Conservation (phyloP, 352 stramenopile genomes). For the Phytophthora hybrid region DNA sequence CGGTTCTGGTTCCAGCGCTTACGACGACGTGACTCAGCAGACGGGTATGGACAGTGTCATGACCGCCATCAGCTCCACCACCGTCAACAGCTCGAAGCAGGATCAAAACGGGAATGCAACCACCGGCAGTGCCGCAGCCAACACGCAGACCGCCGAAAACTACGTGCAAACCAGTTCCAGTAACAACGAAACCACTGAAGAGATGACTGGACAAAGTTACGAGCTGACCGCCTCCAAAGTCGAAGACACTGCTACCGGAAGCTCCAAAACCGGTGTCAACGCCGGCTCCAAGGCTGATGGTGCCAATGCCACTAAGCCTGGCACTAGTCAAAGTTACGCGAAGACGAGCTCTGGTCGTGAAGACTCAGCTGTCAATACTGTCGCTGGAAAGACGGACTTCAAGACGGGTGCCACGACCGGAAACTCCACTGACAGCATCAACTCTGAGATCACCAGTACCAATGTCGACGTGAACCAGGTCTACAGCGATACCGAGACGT, state of each 20-base stretch:
- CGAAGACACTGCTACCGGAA: background rate
- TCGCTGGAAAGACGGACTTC: too few species aligned
- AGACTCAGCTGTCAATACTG: too few species aligned
- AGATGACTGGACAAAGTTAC: background rate
- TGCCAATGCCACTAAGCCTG: background rate
- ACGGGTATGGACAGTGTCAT: background rate
- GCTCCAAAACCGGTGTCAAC: too few species aligned
- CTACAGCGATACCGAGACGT: background rate
- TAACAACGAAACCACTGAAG: background rate
- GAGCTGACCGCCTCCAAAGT: background rate
- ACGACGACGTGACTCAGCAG: background rate
- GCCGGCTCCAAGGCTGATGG: background rate
- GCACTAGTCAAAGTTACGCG: background rate
- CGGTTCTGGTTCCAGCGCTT: background rate
- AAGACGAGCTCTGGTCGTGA: background rate
- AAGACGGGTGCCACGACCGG: too few species aligned
- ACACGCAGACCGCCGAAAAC: background rate
- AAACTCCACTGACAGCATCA: too few species aligned
- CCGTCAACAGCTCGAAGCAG: background rate
- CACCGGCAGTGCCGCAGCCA: background rate
- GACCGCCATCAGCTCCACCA: slow-evolving; percentile 10
- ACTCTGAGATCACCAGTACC: background rate
- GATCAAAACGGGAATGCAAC: background rate
- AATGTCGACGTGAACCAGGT: background rate
- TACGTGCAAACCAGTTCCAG: background rate